These are phyloP conservation scores for Trypanosoma cruzi DNA, from an alignment of 208 protist species.

Conservation along the genomic window DNA sequence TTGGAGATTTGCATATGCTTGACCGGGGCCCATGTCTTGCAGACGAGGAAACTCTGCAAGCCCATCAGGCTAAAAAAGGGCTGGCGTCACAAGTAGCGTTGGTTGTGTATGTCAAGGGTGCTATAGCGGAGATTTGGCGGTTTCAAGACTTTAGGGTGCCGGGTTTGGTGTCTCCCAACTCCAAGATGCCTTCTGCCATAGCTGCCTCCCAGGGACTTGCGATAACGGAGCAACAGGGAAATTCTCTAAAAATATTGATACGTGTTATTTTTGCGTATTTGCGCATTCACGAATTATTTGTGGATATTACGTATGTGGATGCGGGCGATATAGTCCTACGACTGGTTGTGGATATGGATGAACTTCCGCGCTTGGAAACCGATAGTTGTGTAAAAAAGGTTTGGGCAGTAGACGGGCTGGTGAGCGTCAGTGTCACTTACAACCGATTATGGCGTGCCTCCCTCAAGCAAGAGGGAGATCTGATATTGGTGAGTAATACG, in stretches of 20 bases:
- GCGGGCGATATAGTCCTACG: not conserved
- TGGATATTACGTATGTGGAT: conserved; percentile 17
- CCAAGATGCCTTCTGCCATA: not conserved
- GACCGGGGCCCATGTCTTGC: conserved; percentile 12
- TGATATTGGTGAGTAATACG: not conserved
- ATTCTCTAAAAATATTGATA: conserved; percentile 21
- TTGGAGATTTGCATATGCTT: conserved; percentile 25
- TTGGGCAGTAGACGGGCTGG: conserved; percentile 29
- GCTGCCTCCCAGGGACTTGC: not conserved
- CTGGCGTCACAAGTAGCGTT: conserved; percentile 4
- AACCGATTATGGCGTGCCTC: conserved; percentile 24
- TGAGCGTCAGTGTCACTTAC: conserved; percentile 19
- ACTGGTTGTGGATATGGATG: conserved; percentile 14
- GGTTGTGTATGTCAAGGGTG: conserved; percentile 20
- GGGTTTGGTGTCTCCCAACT: not conserved
- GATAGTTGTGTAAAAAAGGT: conserved; percentile 18
- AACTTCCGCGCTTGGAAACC: conserved; percentile 20
- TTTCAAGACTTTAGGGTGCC: conserved; percentile 24
- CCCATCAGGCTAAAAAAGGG: not conserved
- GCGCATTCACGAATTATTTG: conserved; percentile 32
- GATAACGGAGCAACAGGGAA: conserved; percentile 11
- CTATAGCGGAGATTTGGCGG: conserved; percentile 27
- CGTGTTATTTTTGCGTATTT: conserved; percentile 37
- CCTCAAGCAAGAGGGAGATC: not conserved
- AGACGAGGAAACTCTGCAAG: conserved; percentile 18